Base-by-base conservation (phyloP, 768 basidiomycete species). In the Vararia minispora region DNA sequence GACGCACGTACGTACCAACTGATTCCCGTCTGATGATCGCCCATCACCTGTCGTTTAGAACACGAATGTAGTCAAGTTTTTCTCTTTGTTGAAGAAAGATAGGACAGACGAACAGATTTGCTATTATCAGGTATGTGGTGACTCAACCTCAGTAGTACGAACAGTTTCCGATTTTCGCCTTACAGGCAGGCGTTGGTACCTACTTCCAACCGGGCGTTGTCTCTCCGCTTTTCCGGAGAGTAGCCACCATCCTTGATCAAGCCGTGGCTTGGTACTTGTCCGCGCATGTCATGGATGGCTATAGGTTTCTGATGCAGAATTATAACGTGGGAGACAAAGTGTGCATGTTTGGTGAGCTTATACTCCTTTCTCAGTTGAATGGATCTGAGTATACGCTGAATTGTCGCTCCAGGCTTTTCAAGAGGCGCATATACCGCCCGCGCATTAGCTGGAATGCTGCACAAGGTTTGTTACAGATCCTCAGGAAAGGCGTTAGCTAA, bases 181-280 rank as follows among this genome's bases (percentile, higher is more conserved):
- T 45, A 17, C 35, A 72, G 68, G 57, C 67, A 12, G 71, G 71
- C 14, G 42, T 74, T 9, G 67, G 65, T 6, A 64, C 63, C 0
- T 69, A 71, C 58, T 60, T 76, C 63, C 50, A 62, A 63, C 78
- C 82, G 1, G 78, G 81, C 0, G 65, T 72, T n/a, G 75, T 85
- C 16, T 68, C 72, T 0, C 79, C 81, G 1, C 1, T 76, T 6
- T 75, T 73, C 43, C 53, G 62, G 33, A 71, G 74, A 71, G 46
- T 59, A 0, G 83, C 80, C 5, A 74, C 73, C 50, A 49, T 77
- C 4, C 38, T 79, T 28, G 86, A 88, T 48, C 56, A 71, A 35
- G 84, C 79, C 0, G 57, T 85, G 42, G 86, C 85, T 16, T 85
- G 80, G 82, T 85, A 79, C 49, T 61, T 86, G 28, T 74, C 76